Percentiles rank a stretch among this genome's conserved stretches.
Conservation (phyloP, 225 moss, liverwort and hornwort species). For the Marchantia paleacea region DNA sequence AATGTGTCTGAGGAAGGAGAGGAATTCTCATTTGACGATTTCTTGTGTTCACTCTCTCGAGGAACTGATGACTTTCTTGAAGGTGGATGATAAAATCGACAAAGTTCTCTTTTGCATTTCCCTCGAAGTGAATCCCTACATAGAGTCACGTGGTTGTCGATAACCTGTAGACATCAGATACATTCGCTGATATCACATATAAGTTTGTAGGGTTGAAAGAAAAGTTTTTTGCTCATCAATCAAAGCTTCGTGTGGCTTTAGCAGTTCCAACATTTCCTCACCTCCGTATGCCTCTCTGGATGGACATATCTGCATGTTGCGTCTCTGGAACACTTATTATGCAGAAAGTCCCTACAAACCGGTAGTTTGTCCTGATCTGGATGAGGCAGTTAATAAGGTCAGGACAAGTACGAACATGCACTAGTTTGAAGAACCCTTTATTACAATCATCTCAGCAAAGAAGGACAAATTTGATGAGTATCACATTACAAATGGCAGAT, state of each 20-base stretch:
- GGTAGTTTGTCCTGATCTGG: slow-evolving; percentile 50
- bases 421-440: background rate
- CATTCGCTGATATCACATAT: slow-evolving; percentile 4
- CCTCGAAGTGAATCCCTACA: slow-evolving; percentile 53
- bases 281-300: slow-evolving; percentile 49
- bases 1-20: slow-evolving; percentile 30
- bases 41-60: slow-evolving; percentile 35
- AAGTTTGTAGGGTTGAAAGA: background rate
- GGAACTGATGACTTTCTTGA: slow-evolving; percentile 32
- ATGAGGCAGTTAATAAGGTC: background rate
- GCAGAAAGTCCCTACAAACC: slow-evolving; percentile 52
- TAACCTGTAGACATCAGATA: slow-evolving; percentile 35
- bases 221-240: background rate
- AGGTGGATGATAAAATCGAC: slow-evolving; percentile 52
- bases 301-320: slow-evolving; percentile 49
- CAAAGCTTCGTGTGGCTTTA: background rate
- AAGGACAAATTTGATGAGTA: background rate
- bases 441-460: background rate
- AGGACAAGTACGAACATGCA: background rate
- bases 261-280: slow-evolving; percentile 6
- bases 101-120: slow-evolving; percentile 48
- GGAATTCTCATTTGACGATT: slow-evolving; percentile 27
- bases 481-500: no score
- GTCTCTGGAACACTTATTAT: slow-evolving; percentile 49
- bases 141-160: slow-evolving; percentile 49